Evolutionary conservation across 208 protist genomes (phyloP).

Genomic region (Trypanosoma conorhini): DNA sequence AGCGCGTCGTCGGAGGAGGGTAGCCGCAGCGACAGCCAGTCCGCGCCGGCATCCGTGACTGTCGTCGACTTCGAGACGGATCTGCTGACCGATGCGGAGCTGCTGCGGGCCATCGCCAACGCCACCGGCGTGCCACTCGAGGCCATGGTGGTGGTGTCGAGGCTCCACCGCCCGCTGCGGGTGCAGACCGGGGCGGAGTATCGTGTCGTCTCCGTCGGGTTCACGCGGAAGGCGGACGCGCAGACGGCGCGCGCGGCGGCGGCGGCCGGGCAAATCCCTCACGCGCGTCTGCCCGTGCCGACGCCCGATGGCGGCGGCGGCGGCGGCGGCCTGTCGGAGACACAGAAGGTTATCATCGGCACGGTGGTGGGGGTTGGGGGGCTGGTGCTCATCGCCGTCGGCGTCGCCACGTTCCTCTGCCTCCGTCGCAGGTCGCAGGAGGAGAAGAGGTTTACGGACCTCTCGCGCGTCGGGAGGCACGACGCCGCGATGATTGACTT

Average conservation of each 20-base stretch:
- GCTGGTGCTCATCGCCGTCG: slow-evolving; percentile 1
- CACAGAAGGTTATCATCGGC: slow-evolving; percentile 11
- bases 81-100: background rate
- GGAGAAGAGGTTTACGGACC: background rate
- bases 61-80: background rate
- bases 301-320: too few relatives aligned
- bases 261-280: background rate
- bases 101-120: background rate
- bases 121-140: background rate
- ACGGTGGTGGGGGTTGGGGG: slow-evolving; percentile 8
- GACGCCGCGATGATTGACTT: slow-evolving; percentile 4
- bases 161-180: background rate
- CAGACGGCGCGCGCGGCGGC: too few relatives aligned
- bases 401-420: background rate
- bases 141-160: background rate
- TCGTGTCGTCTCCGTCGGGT: too few relatives aligned
- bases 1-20: background rate
- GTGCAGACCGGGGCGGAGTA: too few relatives aligned
- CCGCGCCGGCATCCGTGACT: background rate
- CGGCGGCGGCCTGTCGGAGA: background rate
- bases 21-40: background rate
- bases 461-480: background rate
- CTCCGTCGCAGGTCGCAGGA: background rate
- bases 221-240: too few relatives aligned
- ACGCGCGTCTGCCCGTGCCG: slow-evolving; percentile 1